Conservation (phyloP, 2,329 filamentous ascomycete species). For the Botrytis deweyae region DNA sequence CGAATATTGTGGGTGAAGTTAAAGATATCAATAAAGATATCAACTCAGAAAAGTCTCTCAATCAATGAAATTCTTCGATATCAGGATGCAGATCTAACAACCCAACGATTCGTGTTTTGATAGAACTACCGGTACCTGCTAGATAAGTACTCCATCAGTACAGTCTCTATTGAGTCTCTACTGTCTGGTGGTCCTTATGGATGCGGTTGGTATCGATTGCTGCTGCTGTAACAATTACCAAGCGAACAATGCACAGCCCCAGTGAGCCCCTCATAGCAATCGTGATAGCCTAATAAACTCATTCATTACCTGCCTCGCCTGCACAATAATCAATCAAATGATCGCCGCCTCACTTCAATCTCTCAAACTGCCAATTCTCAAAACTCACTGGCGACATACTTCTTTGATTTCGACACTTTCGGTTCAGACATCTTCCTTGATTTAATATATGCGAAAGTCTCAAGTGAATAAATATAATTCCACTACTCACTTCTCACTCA, state of each 20-base stretch:
- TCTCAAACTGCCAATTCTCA: background rate
- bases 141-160: background rate
- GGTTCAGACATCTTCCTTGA: background rate
- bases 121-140: background rate
- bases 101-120: background rate
- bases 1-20: background rate
- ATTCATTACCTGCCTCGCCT: background rate
- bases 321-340: background rate
- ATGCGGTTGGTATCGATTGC: background rate
- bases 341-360: slow-evolving; percentile 2
- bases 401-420: background rate
- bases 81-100: background rate
- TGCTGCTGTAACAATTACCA: background rate
- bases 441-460: background rate
- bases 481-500: background rate
- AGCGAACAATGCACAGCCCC: slow-evolving; percentile 13
- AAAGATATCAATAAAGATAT: too few relatives aligned
- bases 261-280: background rate
- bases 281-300: slow-evolving; percentile 1
- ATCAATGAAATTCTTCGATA: background rate
- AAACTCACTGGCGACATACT: background rate
- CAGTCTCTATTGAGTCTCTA: background rate
- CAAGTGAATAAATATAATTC: slow-evolving; percentile 1
- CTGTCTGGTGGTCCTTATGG: background rate
- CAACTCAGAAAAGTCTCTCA: background rate